A percentile compares a stretch with the other conserved stretches of the same genome.
These are phyloP conservation scores for Sonneratia alba DNA, from an alignment of 345 rosid species.

Conservation along the genomic window DNA sequence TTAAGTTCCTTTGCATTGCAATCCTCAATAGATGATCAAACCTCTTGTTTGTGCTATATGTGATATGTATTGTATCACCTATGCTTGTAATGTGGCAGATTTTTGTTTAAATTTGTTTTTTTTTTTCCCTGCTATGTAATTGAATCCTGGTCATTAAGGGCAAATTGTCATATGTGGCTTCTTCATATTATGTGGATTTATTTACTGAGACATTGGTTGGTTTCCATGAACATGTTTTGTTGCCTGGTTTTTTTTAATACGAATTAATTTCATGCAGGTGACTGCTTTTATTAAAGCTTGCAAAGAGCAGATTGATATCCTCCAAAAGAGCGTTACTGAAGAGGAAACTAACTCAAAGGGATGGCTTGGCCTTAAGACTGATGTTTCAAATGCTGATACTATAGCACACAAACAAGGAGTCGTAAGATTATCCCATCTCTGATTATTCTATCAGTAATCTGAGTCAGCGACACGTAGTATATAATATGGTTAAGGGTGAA, in stretches of 20 bases:
- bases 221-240: not conserved
- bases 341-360: slow-evolving; percentile 70
- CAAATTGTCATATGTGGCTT: not conserved
- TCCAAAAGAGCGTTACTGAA: slow-evolving; percentile 51
- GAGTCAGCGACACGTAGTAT: not conserved
- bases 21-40: not conserved
- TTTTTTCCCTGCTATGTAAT: not conserved
- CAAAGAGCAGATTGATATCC: slow-evolving; percentile 79
- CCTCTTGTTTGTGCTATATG: not conserved
- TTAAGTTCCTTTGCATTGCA: not conserved
- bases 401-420: slow-evolving; percentile 93
- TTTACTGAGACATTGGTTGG: not conserved
- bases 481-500: not conserved
- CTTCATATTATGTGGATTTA: not conserved
- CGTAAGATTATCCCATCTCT: slow-evolving; percentile 38
- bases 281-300: slow-evolving; percentile 73
- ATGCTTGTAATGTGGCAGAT: not conserved
- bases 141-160: not conserved
- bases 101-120: not conserved
- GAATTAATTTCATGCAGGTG: slow-evolving; percentile 33
- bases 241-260: not conserved
- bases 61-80: not conserved
- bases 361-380: slow-evolving; percentile 60
- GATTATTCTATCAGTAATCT: not conserved
- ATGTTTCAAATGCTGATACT: slow-evolving; percentile 60